phyloP scores from a whole-genome alignment of 2,329 filamentous ascomycete species.

The Ceratocystis cacaofunesta region DNA sequence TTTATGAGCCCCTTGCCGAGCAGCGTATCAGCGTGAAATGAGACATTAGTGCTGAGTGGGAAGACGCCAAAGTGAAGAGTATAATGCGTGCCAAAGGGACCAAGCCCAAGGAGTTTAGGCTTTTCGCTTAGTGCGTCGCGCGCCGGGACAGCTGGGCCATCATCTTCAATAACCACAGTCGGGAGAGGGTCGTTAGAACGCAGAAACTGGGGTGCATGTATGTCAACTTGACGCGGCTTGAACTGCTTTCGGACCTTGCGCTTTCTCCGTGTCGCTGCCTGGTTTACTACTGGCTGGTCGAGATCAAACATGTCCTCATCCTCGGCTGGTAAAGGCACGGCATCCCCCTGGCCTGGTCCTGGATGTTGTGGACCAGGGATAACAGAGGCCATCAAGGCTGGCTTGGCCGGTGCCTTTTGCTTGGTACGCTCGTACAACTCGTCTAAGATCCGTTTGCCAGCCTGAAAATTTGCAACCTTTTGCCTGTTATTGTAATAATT shows the following conservation, averaged over 20 bases:
- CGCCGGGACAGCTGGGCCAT: neutral
- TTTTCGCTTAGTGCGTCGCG: slow-evolving; percentile 11
- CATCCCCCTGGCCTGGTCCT: neutral
- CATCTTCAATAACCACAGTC: slow-evolving; percentile 7
- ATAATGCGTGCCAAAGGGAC: slow-evolving; percentile 46
- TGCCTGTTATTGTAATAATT: neutral
- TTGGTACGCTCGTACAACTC: slow-evolving; percentile 33
- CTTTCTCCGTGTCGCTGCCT: slow-evolving; percentile 16
- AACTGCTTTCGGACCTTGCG: slow-evolving; percentile 30
- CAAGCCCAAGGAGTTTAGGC: slow-evolving; percentile 35
- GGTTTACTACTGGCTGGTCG: neutral
- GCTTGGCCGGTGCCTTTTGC: slow-evolving; percentile 21
- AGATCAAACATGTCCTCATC: slow-evolving; percentile 12
- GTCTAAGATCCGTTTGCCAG: slow-evolving; percentile 40
- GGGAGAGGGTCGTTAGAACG: slow-evolving; percentile 39
- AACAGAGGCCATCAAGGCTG: slow-evolving; percentile 10
- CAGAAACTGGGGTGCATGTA: slow-evolving; percentile 36
- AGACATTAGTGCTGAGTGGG: slow-evolving; percentile 39
- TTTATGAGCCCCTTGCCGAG: slow-evolving; percentile 39
- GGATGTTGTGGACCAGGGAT: neutral
- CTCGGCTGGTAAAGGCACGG: neutral
- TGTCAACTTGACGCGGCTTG: slow-evolving; percentile 32
- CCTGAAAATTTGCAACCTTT: slow-evolving; percentile 29
- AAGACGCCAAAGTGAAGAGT: slow-evolving; percentile 49
- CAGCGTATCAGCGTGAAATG: slow-evolving; percentile 45